Evolutionary conservation across 1,284 basidiomycete genomes (phyloP).

Genomic region (Coniophora puteana): DNA sequence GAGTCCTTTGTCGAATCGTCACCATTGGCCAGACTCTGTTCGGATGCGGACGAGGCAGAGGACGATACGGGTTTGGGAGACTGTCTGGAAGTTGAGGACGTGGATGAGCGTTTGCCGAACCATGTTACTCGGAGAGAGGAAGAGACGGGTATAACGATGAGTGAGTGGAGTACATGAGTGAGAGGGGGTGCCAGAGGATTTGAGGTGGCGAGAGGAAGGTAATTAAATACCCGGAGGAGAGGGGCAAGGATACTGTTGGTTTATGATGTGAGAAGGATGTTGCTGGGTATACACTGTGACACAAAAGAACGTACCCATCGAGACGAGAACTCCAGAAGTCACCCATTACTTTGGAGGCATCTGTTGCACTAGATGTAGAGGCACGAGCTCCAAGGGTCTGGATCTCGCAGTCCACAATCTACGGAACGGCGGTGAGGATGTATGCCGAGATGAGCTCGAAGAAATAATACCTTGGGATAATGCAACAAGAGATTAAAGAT

Average conservation of each 20-base stretch:
- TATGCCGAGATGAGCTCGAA: background rate
- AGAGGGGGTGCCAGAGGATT: constrained; percentile 64
- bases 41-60: constrained; percentile 15
- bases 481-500: constrained; percentile 73
- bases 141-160: constrained; percentile 68
- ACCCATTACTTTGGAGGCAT: constrained; percentile 41
- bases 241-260: constrained; percentile 52
- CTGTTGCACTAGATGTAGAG: no score
- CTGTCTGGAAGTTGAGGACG: constrained; percentile 1
- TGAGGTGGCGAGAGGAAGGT: constrained; percentile 54
- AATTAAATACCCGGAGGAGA: constrained; percentile 59
- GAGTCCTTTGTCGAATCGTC: background rate
- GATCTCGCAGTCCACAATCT: constrained; percentile 45
- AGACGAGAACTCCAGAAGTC: constrained; percentile 70
- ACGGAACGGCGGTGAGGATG: background rate
- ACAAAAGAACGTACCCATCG: constrained; percentile 47
- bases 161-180: constrained; percentile 69
- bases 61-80: constrained; percentile 14
- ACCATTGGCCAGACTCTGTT: no score
- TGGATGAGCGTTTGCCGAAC: constrained; percentile 28
- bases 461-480: constrained; percentile 52
- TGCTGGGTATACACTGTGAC: background rate
- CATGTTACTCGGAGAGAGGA: constrained; percentile 49
- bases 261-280: constrained; percentile 6
- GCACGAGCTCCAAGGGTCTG: constrained; percentile 30